phyloP scores from a whole-genome alignment of 2,329 filamentous ascomycete genomes.

The Zymoseptoria ardabiliae region DNA sequence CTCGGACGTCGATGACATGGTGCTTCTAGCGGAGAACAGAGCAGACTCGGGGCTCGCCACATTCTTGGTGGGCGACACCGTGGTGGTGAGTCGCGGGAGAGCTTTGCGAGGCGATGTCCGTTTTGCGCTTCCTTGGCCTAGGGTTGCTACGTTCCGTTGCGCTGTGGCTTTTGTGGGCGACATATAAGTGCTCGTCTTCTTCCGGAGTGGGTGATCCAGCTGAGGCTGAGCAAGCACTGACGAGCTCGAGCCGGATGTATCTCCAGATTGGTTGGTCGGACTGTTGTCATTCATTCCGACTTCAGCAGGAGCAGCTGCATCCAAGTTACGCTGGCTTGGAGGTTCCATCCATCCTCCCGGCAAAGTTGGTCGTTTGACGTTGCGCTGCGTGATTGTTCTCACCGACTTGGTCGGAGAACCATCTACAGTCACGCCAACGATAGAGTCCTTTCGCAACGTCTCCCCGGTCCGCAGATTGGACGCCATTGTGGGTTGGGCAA shows the following conservation, averaged over 20 bases:
- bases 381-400: conserved; percentile 16
- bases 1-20: neutral
- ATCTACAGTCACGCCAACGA: neutral
- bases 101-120: conserved; percentile 2
- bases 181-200: conserved; percentile 26
- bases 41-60: neutral
- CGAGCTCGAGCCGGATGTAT: neutral
- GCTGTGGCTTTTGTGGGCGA: conserved; percentile 26
- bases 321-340: neutral
- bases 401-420: conserved; percentile 16
- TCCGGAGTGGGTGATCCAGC: conserved; percentile 11
- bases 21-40: neutral
- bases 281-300: neutral
- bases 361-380: conserved; percentile 20
- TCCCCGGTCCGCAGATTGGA: conserved; percentile 20
- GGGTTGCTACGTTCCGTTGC: conserved; percentile 21
- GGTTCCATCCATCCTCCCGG: conserved; percentile 22
- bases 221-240: neutral
- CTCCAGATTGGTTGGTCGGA: neutral
- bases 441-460: conserved; percentile 18
- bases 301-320: neutral
- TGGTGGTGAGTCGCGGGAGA: conserved; percentile 7
- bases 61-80: conserved; percentile 6
- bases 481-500: conserved; percentile 27
- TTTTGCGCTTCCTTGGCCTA: conserved; percentile 11